These are phyloP conservation scores for Beauveria sp. DNA, from an alignment of 2,329 filamentous ascomycete species.

Conservation along the genomic window DNA sequence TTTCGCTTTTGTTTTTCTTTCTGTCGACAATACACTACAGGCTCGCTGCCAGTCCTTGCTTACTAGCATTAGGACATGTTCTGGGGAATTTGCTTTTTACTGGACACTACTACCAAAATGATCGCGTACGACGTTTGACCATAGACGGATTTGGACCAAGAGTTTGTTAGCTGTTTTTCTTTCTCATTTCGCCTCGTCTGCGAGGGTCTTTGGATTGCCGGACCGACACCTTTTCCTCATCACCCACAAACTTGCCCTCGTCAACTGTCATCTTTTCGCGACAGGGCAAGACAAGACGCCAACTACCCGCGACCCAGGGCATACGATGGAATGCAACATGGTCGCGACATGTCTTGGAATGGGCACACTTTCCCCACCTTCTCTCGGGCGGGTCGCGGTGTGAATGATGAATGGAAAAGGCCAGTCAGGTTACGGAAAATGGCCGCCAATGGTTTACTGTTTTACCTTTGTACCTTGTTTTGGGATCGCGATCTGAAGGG, in stretches of 20 bases:
- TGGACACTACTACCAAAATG: conserved; percentile 9
- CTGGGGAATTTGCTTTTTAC: conserved; percentile 11
- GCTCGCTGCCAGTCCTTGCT: conserved; percentile 31
- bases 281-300: conserved; percentile 7
- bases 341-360: conserved; percentile 25
- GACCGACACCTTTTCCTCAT: conserved; percentile 2
- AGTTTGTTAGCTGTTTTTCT: conserved; percentile 1
- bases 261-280: conserved; percentile 14
- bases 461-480: neutral
- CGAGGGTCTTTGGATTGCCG: neutral
- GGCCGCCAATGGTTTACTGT: neutral
- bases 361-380: neutral
- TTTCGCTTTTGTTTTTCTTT: conserved; percentile 22
- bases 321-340: conserved; percentile 22
- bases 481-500: conserved; percentile 1
- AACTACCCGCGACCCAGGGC: conserved; percentile 18
- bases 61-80: conserved; percentile 27
- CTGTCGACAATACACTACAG: conserved; percentile 27
- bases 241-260: conserved; percentile 10
- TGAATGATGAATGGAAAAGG: neutral
- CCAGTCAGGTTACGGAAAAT: neutral
- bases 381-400: neutral
- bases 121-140: conserved; percentile 11
- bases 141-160: conserved; percentile 9
- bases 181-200: conserved; percentile 8